These are phyloP conservation scores for Neoboletus subvelutipes DNA, from an alignment of 768 basidiomycete genomes.

Conservation along the genomic window DNA sequence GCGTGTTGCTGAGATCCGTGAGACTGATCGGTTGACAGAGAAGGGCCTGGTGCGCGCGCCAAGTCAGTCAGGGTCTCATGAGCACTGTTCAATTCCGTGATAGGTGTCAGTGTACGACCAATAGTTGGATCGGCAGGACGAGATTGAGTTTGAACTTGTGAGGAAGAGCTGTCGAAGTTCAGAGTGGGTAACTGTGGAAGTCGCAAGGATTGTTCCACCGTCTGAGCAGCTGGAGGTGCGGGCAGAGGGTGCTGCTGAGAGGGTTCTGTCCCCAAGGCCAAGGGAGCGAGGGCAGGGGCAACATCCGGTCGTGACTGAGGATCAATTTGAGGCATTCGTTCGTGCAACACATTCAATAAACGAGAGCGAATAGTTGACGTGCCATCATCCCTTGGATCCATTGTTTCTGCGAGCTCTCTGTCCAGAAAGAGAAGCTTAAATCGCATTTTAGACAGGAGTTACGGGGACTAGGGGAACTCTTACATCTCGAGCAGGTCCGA, in stretches of 20 bases:
- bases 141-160: constrained; percentile 10
- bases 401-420: constrained; percentile 73
- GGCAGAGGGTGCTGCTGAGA: constrained; percentile 29
- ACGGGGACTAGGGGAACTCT: constrained; percentile 29
- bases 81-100: constrained; percentile 52
- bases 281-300: constrained; percentile 21
- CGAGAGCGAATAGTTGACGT: constrained; percentile 66
- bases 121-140: constrained; percentile 22
- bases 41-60: constrained; percentile 11
- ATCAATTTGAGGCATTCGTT: constrained; percentile 54
- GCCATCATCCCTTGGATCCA: constrained; percentile 76
- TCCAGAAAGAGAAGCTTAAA: constrained; percentile 81
- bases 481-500: constrained; percentile 81
- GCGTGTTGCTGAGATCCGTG: constrained; percentile 7
- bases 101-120: constrained; percentile 55
- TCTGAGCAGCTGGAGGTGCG: constrained; percentile 18
- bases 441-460: constrained; percentile 15
- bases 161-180: constrained; percentile 39
- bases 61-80: constrained; percentile 29
- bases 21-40: constrained; percentile 20
- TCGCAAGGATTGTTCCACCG: constrained; percentile 7
- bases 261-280: constrained; percentile 13
- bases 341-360: constrained; percentile 59
- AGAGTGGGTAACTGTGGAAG: constrained; percentile 62
- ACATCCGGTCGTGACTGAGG: constrained; percentile 9